Evolutionary conservation across 371 early-diverging fungal genomes (phyloP).

Genomic region (Basidiobolus meristosporus): DNA sequence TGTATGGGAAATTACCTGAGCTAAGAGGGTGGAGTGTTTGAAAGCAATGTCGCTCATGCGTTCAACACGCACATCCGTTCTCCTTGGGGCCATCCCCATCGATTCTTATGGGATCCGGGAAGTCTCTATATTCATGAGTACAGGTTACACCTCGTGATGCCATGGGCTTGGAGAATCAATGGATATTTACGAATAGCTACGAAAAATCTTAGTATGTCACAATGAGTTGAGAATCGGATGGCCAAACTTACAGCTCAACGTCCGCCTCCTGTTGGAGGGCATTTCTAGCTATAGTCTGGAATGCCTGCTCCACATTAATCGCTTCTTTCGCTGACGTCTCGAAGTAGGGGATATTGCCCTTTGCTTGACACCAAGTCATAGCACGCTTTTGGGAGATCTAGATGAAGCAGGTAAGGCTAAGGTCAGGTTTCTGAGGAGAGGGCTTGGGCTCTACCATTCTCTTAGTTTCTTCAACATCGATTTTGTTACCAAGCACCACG

Average conservation of each 20-base stretch:
- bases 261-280: conserved; percentile 85
- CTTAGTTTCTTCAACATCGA: conserved; percentile 77
- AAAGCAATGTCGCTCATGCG: too few species aligned
- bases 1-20: too few species aligned
- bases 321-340: conserved; percentile 94
- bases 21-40: too few species aligned
- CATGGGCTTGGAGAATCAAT: too few species aligned
- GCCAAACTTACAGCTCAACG: conserved; percentile 46
- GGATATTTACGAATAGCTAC: too few species aligned
- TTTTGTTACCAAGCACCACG: conserved; percentile 95
- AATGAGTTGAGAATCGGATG: neutral
- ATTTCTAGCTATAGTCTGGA: conserved; percentile 86
- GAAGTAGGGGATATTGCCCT: conserved; percentile 92
- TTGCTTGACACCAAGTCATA: conserved; percentile 86
- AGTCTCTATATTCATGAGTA: conserved; percentile 43
- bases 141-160: neutral
- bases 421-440: too few species aligned
- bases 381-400: conserved; percentile 89
- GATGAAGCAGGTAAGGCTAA: neutral
- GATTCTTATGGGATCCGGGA: conserved; percentile 82
- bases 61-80: conserved; percentile 40
- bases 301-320: conserved; percentile 91
- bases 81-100: conserved; percentile 44
- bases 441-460: too few species aligned
- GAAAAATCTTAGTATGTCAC: neutral